A percentile compares a stretch with the other conserved stretches of the same genome.
These are phyloP conservation scores for Lathyrus sativus DNA, from an alignment of 306 rosid species.

Conservation along the genomic window DNA sequence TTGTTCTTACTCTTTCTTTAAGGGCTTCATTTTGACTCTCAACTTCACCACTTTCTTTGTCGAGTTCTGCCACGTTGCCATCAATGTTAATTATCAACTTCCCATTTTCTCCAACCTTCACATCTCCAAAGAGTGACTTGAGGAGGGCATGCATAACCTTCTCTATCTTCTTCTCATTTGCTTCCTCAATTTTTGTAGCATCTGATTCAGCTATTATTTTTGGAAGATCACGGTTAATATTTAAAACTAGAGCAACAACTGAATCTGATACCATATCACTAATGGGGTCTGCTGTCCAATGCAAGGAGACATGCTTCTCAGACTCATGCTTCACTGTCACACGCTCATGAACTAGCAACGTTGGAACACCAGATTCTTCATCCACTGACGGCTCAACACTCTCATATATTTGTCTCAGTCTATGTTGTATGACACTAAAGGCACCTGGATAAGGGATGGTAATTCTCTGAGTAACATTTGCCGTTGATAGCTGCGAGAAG, in stretches of 20 bases:
- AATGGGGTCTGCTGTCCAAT: slow-evolving; percentile 88
- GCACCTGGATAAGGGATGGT: slow-evolving; percentile 78
- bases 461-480: slow-evolving; percentile 77
- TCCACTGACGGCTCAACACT: slow-evolving; percentile 75
- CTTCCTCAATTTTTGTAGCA: slow-evolving; percentile 64
- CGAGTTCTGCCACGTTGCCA: slow-evolving; percentile 75
- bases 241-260: slow-evolving; percentile 71
- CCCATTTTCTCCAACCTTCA: slow-evolving; percentile 78
- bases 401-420: slow-evolving; percentile 77
- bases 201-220: slow-evolving; percentile 71
- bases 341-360: slow-evolving; percentile 68
- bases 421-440: slow-evolving; percentile 63
- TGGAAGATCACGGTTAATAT: slow-evolving; percentile 72
- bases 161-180: slow-evolving; percentile 68
- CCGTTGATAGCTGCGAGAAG: slow-evolving; percentile 84
- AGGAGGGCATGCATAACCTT: slow-evolving; percentile 77
- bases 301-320: slow-evolving; percentile 81
- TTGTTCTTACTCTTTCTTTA: slow-evolving; percentile 74
- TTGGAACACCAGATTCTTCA: slow-evolving; percentile 78
- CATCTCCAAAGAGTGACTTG: slow-evolving; percentile 83
- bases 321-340: slow-evolving; percentile 81
- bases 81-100: slow-evolving; percentile 77
- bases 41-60: slow-evolving; percentile 83
- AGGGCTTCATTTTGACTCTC: slow-evolving; percentile 90
- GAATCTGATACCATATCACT: slow-evolving; percentile 95